Evolutionary conservation across 176 grass and related monocot species (phyloP).

Genomic region (Triticum aestivum): IWGSC_CS_RefSeq_v2.1 NC_057804.1:548260935-548261434

Average conservation of each 20-base stretch:
- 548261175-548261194: neutral
- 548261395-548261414: conserved; percentile 57
- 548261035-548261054: conserved; percentile 4
- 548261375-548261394: conserved; percentile 68
- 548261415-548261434: conserved; percentile 90
- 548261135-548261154: neutral
- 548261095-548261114: neutral
- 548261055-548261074: neutral
- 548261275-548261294: conserved; percentile 69
- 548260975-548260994: neutral
- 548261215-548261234: conserved; percentile 93
- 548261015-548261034: conserved; percentile 17
- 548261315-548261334: conserved; percentile 96
- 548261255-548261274: conserved; percentile 56
- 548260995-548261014: conserved; percentile 6
- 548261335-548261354: conserved; percentile 84
- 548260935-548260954: conserved; percentile 9
- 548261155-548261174: neutral
- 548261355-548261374: conserved; percentile 75
- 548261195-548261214: conserved; percentile 18
- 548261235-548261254: conserved; percentile 77
- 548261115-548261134: neutral
- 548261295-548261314: conserved; percentile 92
- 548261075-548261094: neutral
- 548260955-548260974: neutral